Conservation (phyloP, 306 rosid species). For the Vigna nakashimae region DNA sequence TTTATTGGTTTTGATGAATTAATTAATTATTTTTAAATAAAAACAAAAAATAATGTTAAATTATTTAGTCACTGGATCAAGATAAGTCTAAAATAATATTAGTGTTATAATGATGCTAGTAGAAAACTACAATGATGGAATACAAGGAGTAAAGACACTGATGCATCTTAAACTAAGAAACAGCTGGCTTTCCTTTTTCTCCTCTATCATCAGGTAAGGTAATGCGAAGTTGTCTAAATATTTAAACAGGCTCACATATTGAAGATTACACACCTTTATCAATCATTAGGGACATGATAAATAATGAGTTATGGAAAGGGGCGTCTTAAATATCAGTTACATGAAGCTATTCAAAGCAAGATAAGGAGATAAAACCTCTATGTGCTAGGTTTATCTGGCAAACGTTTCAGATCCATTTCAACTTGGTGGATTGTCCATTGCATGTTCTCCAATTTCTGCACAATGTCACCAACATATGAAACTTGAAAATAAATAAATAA, state of each 20-base stretch:
- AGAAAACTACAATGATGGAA: too few species aligned
- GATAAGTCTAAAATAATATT: too few species aligned
- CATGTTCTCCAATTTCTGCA: slow-evolving; percentile 90
- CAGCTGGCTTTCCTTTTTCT: too few species aligned
- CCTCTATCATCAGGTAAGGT: too few species aligned
- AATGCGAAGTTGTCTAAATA: background rate
- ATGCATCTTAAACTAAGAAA: too few species aligned
- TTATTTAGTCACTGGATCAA: too few species aligned
- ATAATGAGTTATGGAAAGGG: background rate
- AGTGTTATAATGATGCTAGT: too few species aligned
- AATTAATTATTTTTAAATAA: too few species aligned
- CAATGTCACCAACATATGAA: slow-evolving; percentile 7
- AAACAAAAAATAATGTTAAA: too few species aligned
- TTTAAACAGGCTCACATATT: slow-evolving; percentile 12
- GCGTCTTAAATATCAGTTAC: slow-evolving; percentile 24
- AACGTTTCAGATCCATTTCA: slow-evolving; percentile 82
- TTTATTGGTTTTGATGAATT: too few species aligned
- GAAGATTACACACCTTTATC: background rate
- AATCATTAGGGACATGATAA: slow-evolving; percentile 25
- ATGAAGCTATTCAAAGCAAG: background rate
- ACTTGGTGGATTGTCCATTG: slow-evolving; percentile 97
- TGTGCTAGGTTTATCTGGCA: slow-evolving; percentile 61
- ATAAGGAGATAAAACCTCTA: slow-evolving; percentile 42
- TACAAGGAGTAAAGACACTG: too few species aligned
- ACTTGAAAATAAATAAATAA: background rate